phyloP scores from a whole-genome alignment of 169 alveolate genomes.

The Plasmodium sp. region DNA sequence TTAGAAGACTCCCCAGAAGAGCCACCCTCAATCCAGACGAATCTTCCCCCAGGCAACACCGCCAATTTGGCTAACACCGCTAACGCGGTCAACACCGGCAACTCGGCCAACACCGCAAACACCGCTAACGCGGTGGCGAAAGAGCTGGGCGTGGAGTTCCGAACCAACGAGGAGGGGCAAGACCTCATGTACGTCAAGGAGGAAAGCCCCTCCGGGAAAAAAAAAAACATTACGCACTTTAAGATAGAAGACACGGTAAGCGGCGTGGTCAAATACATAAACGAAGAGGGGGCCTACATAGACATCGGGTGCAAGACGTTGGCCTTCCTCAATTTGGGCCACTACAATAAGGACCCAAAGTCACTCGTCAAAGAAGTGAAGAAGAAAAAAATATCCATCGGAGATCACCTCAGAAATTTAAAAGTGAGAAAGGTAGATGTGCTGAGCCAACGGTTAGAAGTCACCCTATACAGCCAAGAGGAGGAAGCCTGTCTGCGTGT shows the following conservation, averaged over 20 bases:
- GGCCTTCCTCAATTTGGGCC: conserved; percentile 62
- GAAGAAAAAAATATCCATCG: conserved; percentile 26
- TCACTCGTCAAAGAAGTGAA: background rate
- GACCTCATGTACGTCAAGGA: conserved; percentile 69
- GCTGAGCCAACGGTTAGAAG: conserved; percentile 42
- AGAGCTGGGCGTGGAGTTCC: conserved; percentile 18
- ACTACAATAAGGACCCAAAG: conserved; percentile 58
- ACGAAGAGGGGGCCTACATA: conserved; percentile 72
- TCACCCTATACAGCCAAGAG: conserved; percentile 10
- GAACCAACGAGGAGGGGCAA: background rate
- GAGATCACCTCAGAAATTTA: conserved; percentile 42
- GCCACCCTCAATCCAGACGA: background rate
- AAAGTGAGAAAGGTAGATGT: conserved; percentile 49
- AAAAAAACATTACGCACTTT: conserved; percentile 34
- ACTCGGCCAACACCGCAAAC: background rate
- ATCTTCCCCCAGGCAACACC: background rate
- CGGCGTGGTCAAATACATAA: conserved; percentile 23
- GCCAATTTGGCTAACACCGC: background rate
- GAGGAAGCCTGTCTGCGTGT: conserved; percentile 64
- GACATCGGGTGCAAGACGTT: conserved; percentile 71
- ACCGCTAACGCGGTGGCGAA: background rate
- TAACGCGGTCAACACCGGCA: background rate
- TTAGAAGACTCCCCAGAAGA: background rate
- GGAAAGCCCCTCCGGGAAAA: background rate
- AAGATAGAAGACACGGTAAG: conserved; percentile 56